Evolutionary conservation across 2,329 filamentous ascomycete species (phyloP), one percentile per base, ranked within the genome.

Genomic region (Aspergillus pseudoglaucus): DNA sequence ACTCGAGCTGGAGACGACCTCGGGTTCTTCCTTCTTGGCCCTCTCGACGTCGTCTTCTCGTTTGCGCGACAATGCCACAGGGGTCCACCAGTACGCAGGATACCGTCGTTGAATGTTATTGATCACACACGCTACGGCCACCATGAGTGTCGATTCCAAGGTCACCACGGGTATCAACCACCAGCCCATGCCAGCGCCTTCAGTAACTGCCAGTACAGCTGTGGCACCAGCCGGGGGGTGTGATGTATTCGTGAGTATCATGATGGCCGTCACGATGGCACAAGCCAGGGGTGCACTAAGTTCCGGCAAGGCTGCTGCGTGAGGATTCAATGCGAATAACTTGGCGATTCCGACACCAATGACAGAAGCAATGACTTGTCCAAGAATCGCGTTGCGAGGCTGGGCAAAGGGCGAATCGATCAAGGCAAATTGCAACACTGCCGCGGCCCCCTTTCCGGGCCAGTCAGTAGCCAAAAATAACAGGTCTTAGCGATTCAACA

Each of bases 211-310:
- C 22, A 90, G 68, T 1, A 90, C 67, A 0, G 84, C 85, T 0
- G 85, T 90, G 7, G 86, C 85, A 4, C 87, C 86, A 0, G 84
- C 86, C 0, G 86, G 87, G 0, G 86, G 86, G 55, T 90, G 84
- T 0, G 87, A 75, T 0, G 85, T 88, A 45, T 83, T 84, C 1
- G 85, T 89, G 18, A 88, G 58, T 0, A 75, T 76, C 86, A 89
- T 90, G 47, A 81, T 49, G 1, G 77, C 71, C 0, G 80, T 85
- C 0, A 85, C 77, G 2, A 76, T 62, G 0, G 81, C 84, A 54
- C 84, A 87, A 1, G 83, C 73, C 0, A 89, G 66, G 9, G 84
- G 79, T 9, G 81, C 85, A 1, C 76, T 84, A 0, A 88, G 59
- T 77, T 82, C 87, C 25, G 78, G 77, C 25, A 86, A 68, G 1